Conservation (phyloP, 2,329 filamentous ascomycete genomes). For the Fusarium sp. region DNA sequence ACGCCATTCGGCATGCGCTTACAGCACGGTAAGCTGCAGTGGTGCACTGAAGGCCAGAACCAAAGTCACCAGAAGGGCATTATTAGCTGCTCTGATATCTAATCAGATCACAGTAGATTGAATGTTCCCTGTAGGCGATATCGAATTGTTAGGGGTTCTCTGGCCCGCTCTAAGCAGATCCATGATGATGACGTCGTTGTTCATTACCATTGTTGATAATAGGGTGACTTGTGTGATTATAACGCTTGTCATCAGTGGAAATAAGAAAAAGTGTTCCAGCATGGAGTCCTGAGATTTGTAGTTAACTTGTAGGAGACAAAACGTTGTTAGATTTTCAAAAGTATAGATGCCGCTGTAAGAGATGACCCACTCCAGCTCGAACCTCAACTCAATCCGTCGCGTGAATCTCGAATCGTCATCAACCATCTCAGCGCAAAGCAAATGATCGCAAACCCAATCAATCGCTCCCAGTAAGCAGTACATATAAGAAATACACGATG, state of each 20-base stretch:
- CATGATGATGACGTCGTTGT: slow-evolving; percentile 14
- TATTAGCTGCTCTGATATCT: slow-evolving; percentile 28
- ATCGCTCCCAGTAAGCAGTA: background rate
- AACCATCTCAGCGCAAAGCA: background rate
- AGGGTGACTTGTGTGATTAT: too few relatives aligned
- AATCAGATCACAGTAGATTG: slow-evolving; percentile 40
- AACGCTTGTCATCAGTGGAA: too few relatives aligned
- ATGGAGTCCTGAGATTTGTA: too few relatives aligned
- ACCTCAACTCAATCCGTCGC: slow-evolving; percentile 10
- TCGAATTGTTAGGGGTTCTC: slow-evolving; percentile 26
- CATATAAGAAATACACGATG: slow-evolving; percentile 43
- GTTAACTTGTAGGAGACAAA: background rate
- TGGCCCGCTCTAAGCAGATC: slow-evolving; percentile 10
- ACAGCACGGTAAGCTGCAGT: background rate
- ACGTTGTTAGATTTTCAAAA: background rate
- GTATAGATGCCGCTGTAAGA: background rate
- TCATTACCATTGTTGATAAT: background rate
- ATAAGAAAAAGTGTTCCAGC: background rate
- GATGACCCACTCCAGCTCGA: slow-evolving; percentile 30
- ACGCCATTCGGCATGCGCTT: background rate
- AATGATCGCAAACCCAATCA: background rate
- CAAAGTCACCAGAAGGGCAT: background rate
- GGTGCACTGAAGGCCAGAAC: background rate
- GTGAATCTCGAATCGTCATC: slow-evolving; percentile 25
- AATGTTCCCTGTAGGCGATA: slow-evolving; percentile 19